Evolutionary conservation across 306 rosid species (phyloP).

Genomic region (Pyrus pyrifolia): DNA sequence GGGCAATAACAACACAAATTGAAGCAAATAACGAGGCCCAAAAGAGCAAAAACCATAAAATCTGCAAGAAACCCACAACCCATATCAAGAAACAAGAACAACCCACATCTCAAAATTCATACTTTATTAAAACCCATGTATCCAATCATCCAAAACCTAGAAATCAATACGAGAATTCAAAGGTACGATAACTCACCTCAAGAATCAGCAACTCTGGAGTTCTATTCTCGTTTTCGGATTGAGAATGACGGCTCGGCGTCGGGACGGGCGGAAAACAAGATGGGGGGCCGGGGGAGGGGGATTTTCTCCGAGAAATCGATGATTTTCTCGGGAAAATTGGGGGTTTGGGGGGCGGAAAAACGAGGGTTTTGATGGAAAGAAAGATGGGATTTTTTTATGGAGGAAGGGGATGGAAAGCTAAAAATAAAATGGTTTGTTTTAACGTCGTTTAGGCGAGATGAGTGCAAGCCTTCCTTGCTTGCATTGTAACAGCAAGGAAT

Average conservation of each 20-base stretch:
- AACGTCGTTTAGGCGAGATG: neutral
- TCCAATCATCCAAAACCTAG: conserved; percentile 1
- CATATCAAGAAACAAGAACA: neutral
- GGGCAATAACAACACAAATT: neutral
- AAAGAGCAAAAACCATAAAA: conserved; percentile 14
- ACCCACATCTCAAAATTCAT: neutral
- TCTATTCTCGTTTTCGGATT: neutral
- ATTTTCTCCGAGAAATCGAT: conserved; percentile 1
- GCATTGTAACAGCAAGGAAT: conserved; percentile 6
- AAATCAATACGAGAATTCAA: neutral
- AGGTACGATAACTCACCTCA: conserved; percentile 4
- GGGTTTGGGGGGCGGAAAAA: neutral
- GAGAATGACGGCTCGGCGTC: neutral
- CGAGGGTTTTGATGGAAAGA: conserved; percentile 1
- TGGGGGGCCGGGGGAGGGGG: neutral
- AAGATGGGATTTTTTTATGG: neutral
- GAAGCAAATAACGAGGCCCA: conserved; percentile 9
- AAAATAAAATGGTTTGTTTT: neutral
- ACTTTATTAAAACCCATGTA: neutral
- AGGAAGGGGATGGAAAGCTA: neutral
- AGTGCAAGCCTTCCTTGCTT: conserved; percentile 4
- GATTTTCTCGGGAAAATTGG: neutral
- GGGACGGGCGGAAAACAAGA: neutral
- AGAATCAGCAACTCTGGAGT: neutral
- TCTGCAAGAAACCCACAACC: conserved; percentile 9